phyloP scores from a whole-genome alignment of 805 yeast genomes.

The Saccharomyces kudriavzevii region DNA sequence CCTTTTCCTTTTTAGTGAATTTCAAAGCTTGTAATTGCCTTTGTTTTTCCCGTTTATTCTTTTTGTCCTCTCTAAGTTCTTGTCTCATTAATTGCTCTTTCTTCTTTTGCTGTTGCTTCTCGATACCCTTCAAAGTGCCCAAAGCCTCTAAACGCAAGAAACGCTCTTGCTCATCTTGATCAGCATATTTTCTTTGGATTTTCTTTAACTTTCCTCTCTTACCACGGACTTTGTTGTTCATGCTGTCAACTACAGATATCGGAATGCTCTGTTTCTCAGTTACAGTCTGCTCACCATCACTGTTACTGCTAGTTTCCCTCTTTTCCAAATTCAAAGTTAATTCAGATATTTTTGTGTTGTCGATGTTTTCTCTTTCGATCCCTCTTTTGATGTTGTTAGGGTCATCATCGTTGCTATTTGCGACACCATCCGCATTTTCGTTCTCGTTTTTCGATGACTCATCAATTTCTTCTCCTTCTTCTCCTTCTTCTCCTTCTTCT shows the following conservation, averaged over 20 bases:
- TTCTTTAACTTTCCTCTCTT: constrained; percentile 78
- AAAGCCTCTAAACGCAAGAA: constrained; percentile 64
- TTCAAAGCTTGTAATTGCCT: constrained; percentile 32
- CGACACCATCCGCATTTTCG: background rate
- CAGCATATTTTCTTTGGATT: constrained; percentile 73
- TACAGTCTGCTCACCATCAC: background rate
- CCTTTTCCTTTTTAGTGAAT: constrained; percentile 33
- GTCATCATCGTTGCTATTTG: background rate
- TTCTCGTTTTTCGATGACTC: background rate
- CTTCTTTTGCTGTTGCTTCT: constrained; percentile 32
- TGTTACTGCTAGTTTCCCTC: background rate
- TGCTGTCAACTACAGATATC: constrained; percentile 18
- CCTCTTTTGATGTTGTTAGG: background rate
- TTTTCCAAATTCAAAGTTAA: background rate
- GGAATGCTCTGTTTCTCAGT: constrained; percentile 9
- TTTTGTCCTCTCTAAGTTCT: constrained; percentile 30
- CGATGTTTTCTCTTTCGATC: background rate
- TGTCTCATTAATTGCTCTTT: constrained; percentile 30
- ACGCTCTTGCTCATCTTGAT: constrained; percentile 88
- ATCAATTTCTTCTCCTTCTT: constrained; percentile 1
- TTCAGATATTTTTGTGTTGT: background rate
- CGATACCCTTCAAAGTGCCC: constrained; percentile 66
- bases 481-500: constrained; percentile 2
- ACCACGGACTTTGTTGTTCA: constrained; percentile 57
- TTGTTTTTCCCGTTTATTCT: constrained; percentile 32